Evolutionary conservation across 176 grass and related monocot species (phyloP).

Genomic region (Oropetium thomaeum): DNA sequence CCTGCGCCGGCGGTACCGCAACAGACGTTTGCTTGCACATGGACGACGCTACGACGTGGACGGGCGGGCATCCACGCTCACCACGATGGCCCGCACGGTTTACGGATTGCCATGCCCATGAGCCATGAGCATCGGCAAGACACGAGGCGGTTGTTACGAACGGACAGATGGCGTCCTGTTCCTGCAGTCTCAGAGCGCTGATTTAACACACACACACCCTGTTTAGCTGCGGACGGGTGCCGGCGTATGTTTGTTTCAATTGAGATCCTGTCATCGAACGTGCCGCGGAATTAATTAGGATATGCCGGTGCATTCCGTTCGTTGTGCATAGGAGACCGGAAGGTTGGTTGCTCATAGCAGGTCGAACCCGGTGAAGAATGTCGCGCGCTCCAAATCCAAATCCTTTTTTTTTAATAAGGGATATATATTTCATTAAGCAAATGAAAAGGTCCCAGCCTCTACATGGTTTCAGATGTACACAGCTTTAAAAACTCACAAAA

Average conservation of each 20-base stretch:
- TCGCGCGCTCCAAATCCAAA: background rate
- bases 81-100: background rate
- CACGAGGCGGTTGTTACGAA: background rate
- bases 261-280: slow-evolving; percentile 21
- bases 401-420: too few relatives aligned
- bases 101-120: background rate
- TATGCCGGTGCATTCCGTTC: background rate
- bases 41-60: too few relatives aligned
- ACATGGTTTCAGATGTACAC: too few relatives aligned
- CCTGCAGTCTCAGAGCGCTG: background rate
- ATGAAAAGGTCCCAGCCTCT: too few relatives aligned
- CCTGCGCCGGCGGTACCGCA: background rate
- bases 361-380: background rate
- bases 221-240: background rate
- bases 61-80: too few relatives aligned
- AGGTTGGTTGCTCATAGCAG: background rate
- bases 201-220: background rate
- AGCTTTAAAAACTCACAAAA: too few relatives aligned
- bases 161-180: background rate
- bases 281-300: background rate
- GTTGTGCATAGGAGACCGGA: background rate
- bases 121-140: too few relatives aligned
- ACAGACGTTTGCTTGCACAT: background rate
- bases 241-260: background rate
- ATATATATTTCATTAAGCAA: too few relatives aligned